Percentiles rank a stretch among this genome's conserved stretches.
phyloP scores from a whole-genome alignment of 768 basidiomycete genomes.

The Suillus alpinus region DNA sequence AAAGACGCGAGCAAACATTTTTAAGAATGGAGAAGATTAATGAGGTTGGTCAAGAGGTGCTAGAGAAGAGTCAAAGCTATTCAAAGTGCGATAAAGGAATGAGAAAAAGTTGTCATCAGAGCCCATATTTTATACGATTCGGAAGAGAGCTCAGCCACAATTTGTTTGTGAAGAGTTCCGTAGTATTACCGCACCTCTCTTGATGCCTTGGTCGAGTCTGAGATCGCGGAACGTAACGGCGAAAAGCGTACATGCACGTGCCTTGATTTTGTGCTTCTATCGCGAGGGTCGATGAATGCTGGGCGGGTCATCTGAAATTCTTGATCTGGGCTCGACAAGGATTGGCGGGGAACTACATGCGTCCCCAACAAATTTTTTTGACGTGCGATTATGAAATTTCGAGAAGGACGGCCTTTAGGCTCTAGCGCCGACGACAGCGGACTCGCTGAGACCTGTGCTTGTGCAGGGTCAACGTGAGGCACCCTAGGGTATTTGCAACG shows the following conservation, averaged over 20 bases:
- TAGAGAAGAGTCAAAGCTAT: not conserved
- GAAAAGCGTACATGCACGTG: not conserved
- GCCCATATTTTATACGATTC: not conserved
- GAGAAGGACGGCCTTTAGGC: not conserved
- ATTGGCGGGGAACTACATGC: not conserved
- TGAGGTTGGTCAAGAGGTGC: not conserved
- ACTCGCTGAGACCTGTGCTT: not conserved
- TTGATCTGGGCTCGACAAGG: not conserved
- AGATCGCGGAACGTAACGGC: not conserved
- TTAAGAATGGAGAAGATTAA: not conserved
- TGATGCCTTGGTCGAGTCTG: not conserved
- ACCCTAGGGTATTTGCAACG: not conserved
- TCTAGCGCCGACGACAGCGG: not conserved
- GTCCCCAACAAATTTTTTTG: not conserved
- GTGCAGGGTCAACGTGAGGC: not conserved
- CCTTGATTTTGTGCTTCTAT: not conserved
- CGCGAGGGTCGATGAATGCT: not conserved
- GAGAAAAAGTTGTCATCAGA: not conserved
- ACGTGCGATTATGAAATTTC: not conserved
- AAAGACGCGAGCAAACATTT: conserved; percentile 6
- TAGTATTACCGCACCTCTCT: not conserved
- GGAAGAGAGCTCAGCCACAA: not conserved
- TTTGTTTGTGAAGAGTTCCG: not conserved
- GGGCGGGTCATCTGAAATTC: not conserved
- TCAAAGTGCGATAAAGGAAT: not conserved